Evolutionary conservation across 352 stramenopile species (phyloP).

Genomic region (Pythium phragmiticola): DNA sequence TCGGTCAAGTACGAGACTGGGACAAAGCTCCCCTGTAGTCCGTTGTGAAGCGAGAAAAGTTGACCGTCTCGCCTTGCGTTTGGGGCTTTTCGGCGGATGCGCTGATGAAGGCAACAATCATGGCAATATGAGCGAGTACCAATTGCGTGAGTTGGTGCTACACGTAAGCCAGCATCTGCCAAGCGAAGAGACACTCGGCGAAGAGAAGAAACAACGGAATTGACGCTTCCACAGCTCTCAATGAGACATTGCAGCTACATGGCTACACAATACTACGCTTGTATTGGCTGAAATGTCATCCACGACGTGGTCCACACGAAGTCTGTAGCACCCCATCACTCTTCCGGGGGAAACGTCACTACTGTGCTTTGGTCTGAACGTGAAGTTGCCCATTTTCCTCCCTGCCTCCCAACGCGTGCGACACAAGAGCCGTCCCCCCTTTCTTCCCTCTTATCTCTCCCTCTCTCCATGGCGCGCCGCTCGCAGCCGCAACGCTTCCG

Average conservation of each 20-base stretch:
- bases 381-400: conserved; percentile 18
- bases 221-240: too few species aligned
- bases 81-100: too few species aligned
- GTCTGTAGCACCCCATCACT: conserved; percentile 12
- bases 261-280: conserved; percentile 5
- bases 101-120: too few species aligned
- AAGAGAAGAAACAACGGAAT: too few species aligned
- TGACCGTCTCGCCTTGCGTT: too few species aligned
- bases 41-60: too few species aligned
- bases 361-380: background rate
- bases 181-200: too few species aligned
- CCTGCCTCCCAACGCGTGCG: background rate
- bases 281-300: conserved; percentile 4
- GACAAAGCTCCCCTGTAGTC: too few species aligned
- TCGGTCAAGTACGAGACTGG: too few species aligned
- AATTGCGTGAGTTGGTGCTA: too few species aligned
- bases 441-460: background rate
- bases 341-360: conserved; percentile 21
- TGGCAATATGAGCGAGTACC: too few species aligned
- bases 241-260: background rate
- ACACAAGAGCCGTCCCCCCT: background rate
- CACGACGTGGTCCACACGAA: background rate
- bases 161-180: too few species aligned
- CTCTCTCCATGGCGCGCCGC: conserved; percentile 22
- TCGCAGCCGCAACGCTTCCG: conserved; percentile 29